Evolutionary conservation across 2,329 filamentous ascomycete genomes (phyloP), one percentile per base, ranked within the genome.

Genomic region (Penicillium sclerotiorum): DNA sequence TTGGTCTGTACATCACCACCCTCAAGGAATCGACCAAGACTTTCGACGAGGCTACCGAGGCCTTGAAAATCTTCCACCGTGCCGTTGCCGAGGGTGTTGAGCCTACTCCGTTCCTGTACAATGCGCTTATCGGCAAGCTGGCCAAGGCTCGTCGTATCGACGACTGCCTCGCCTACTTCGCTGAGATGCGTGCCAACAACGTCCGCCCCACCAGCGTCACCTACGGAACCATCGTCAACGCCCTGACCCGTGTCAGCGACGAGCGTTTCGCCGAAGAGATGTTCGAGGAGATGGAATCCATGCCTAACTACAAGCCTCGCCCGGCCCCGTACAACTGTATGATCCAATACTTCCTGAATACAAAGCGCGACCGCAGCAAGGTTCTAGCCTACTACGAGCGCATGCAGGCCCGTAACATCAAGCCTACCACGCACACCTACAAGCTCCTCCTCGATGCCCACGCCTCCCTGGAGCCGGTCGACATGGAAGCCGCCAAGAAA

Each of bases 311-410:
- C 83, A 97, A 96, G 79, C 90, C 94, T 33, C 88, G 94, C 8
- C 92, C 94, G 21, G 94, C 94, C 20, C 94, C 94, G 1, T 99
- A 99, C 80, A 96, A 99, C 79, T 95, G 90, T 73, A 89, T 99
- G 86, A 99, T 99, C 85, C 94, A 99, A 70, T 97, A 96, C 77
- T 99, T 97, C 83, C 80, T 97, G 60, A 95, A 90, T 49, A 97
- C 93, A 47, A 97, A 97, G 83, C 90, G 91, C 45, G 93, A 99
- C 72, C 93, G 94, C 75, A 77, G 80, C 71, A 97, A 97, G 83
- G 93, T 96, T 5, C 80, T 99, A 20, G 81, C 86, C 25, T 99
- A 97, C 80, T 97, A 95, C 68, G 87, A 95, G 72, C 89, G 93
- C 55, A 97, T 99, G 94, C 85, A 87, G 69, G 80, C 84, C 18